A percentile compares a stretch with the other conserved stretches of the same genome.
Evolutionary conservation across 768 basidiomycete genomes (phyloP).

Genomic region (Suillus fuscotomentosus): DNA sequence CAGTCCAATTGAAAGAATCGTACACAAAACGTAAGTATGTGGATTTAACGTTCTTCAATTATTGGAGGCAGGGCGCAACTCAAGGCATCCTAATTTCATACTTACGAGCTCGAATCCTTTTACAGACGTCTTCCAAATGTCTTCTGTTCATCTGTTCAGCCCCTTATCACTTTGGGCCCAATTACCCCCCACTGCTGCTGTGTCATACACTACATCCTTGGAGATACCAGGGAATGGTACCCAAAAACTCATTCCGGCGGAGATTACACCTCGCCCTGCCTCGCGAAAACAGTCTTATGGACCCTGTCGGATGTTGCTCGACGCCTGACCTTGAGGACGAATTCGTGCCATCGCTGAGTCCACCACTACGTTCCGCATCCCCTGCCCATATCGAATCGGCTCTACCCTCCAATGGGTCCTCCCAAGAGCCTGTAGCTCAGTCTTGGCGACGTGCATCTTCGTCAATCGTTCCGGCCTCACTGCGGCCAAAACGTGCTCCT

Average conservation of each 20-base stretch:
- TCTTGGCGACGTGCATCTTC: neutral
- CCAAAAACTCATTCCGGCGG: neutral
- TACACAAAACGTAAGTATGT: neutral
- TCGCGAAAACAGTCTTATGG: conserved; percentile 65
- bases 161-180: neutral
- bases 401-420: conserved; percentile 1
- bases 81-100: neutral
- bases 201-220: neutral
- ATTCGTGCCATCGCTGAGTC: conserved; percentile 3
- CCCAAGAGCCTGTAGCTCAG: neutral
- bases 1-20: too few species aligned
- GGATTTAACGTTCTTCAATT: neutral
- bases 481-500: conserved; percentile 14
- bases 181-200: neutral
- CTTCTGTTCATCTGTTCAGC: neutral
- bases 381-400: conserved; percentile 15
- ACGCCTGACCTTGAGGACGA: conserved; percentile 59
- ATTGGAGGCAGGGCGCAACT: neutral
- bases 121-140: neutral
- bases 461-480: neutral
- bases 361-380: conserved; percentile 8
- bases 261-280: conserved; percentile 42
- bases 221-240: neutral
- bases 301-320: conserved; percentile 63
- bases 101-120: neutral